Conservation (phyloP, 257 asterid species). For the Solanum pennellii region DNA sequence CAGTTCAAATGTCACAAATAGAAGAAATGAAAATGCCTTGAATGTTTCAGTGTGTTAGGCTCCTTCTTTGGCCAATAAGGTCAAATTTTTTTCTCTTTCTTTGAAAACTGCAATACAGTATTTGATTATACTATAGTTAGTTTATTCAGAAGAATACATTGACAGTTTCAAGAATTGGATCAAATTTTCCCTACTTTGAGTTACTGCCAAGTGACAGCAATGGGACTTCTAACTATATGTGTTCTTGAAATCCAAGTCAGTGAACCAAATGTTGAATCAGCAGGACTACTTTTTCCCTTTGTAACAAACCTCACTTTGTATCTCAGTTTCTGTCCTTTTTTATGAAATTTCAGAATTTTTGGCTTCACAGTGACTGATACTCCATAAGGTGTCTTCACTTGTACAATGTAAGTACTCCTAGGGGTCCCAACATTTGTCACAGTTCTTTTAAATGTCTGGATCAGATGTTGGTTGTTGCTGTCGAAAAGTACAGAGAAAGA, state of each 20-base stretch:
- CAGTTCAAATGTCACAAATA: neutral
- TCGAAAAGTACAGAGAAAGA: slow-evolving; percentile 43
- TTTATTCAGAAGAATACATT: neutral
- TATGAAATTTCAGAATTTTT: slow-evolving; percentile 24
- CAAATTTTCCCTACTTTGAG: neutral
- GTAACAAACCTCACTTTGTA: slow-evolving; percentile 37
- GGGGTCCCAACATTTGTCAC: slow-evolving; percentile 56
- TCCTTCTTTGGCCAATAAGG: neutral
- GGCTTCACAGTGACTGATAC: slow-evolving; percentile 37
- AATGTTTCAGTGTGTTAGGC: neutral
- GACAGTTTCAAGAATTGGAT: neutral
- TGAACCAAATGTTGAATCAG: slow-evolving; percentile 38
- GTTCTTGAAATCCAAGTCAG: slow-evolving; percentile 36
- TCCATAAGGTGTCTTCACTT: slow-evolving; percentile 34
- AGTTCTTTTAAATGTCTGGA: slow-evolving; percentile 30
- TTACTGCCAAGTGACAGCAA: slow-evolving; percentile 51
- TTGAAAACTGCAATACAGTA: neutral
- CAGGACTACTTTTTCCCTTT: slow-evolving; percentile 1
- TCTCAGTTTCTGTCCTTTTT: slow-evolving; percentile 35
- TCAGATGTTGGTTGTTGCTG: slow-evolving; percentile 1
- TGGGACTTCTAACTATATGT: slow-evolving; percentile 51
- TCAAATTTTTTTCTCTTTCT: neutral
- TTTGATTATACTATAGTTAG: neutral
- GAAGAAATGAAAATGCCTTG: neutral
- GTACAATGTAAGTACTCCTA: slow-evolving; percentile 23